These are phyloP conservation scores for Pseudogymnoascus sp. DNA, from an alignment of 2,329 filamentous ascomycete species.

Conservation along the genomic window DNA sequence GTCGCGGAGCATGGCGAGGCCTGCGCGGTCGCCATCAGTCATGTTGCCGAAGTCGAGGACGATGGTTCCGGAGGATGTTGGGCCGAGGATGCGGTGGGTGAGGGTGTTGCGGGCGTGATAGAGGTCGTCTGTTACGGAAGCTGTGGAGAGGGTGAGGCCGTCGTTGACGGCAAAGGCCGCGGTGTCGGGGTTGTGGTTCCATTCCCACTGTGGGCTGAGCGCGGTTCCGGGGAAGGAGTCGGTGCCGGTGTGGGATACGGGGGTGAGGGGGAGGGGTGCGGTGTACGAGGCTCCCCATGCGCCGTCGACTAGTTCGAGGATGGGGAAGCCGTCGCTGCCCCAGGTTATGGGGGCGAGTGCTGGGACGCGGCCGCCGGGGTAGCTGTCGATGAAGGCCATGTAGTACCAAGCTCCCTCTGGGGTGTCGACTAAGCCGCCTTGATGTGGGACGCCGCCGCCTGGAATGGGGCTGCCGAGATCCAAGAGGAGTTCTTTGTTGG, in stretches of 20 bases:
- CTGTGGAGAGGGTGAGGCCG: conserved; percentile 40
- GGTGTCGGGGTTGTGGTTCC: conserved; percentile 53
- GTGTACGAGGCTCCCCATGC: conserved; percentile 41
- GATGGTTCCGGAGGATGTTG: conserved; percentile 40
- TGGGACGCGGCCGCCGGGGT: conserved; percentile 48
- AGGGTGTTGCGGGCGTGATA: conserved; percentile 40
- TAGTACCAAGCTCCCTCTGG: conserved; percentile 48
- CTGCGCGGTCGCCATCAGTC: conserved; percentile 42
- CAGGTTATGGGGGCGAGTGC: conserved; percentile 47
- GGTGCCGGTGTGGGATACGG: conserved; percentile 29
- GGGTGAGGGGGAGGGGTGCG: conserved; percentile 28
- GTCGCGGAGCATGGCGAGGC: conserved; percentile 46
- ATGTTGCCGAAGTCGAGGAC: conserved; percentile 40
- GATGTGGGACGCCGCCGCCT: conserved; percentile 40
- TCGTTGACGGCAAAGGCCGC: conserved; percentile 36
- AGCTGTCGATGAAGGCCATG: conserved; percentile 47
- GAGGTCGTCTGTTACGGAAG: conserved; percentile 44
- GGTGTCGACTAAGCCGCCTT: conserved; percentile 47
- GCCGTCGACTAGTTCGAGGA: conserved; percentile 34
- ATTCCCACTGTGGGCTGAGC: conserved; percentile 45
- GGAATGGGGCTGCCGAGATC: conserved; percentile 36
- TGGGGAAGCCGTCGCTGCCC: conserved; percentile 43
- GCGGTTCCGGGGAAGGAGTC: conserved; percentile 38
- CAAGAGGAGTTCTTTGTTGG: conserved; percentile 36
- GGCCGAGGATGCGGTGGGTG: conserved; percentile 38